A percentile compares a stretch with the other conserved stretches of the same genome.
Conservation (phyloP, 257 asterid species). For the Lavandula angustifolia region DNA sequence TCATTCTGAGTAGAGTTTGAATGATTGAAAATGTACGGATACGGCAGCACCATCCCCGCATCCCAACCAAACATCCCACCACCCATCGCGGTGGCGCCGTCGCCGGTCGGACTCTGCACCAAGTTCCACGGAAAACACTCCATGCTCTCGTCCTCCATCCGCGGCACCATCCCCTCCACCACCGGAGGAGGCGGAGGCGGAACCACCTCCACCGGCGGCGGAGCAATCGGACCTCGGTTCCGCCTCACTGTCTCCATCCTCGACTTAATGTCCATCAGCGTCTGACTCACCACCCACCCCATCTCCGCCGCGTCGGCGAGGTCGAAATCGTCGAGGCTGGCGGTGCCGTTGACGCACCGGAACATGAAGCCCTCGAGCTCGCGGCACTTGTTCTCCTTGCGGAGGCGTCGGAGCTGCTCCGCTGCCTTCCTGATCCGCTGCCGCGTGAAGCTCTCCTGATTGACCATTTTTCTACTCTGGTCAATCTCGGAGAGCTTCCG, state of each 20-base stretch:
- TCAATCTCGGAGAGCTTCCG: slow-evolving; percentile 36
- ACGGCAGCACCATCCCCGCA: slow-evolving; percentile 30
- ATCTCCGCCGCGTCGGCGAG: slow-evolving; percentile 32
- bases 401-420: slow-evolving; percentile 37
- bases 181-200: neutral
- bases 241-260: slow-evolving; percentile 25
- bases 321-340: slow-evolving; percentile 15
- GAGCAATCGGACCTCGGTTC: too few relatives aligned
- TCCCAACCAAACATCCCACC: slow-evolving; percentile 31
- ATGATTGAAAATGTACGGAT: slow-evolving; percentile 28
- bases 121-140: slow-evolving; percentile 39
- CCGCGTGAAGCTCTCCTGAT: slow-evolving; percentile 45
- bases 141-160: slow-evolving; percentile 1
- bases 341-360: slow-evolving; percentile 18
- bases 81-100: neutral
- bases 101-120: slow-evolving; percentile 30
- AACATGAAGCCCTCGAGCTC: slow-evolving; percentile 35
- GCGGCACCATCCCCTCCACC: neutral
- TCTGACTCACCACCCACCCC: slow-evolving; percentile 32
- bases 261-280: slow-evolving; percentile 25
- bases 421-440: slow-evolving; percentile 42
- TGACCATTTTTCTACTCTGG: slow-evolving; percentile 41
- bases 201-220: neutral
- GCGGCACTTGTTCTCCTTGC: slow-evolving; percentile 36
- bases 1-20: neutral